Percentiles rank a stretch among this genome's conserved stretches.
Evolutionary conservation across 768 basidiomycete species (phyloP).

Genomic region (Mycena haematopus): DNA sequence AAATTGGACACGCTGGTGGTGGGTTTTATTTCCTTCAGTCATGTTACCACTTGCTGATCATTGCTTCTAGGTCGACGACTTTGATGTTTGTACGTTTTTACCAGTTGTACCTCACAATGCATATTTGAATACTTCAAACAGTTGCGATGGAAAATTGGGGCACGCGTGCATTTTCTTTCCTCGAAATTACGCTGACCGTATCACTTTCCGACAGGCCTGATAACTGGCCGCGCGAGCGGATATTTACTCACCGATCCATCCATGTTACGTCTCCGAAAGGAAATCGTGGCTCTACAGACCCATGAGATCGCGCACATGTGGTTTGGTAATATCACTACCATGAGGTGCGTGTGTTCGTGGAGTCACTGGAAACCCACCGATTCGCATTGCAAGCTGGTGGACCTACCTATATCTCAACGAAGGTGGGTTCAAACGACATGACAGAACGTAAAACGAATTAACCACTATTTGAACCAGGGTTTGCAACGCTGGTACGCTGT

Average conservation of each 20-base stretch:
- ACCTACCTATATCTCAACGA: constrained; percentile 64
- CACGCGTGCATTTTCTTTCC: neutral
- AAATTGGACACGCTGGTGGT: constrained; percentile 78
- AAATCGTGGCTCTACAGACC: constrained; percentile 65
- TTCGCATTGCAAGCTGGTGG: constrained; percentile 44
- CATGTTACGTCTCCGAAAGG: constrained; percentile 59
- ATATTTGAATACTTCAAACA: neutral
- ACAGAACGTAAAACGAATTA: neutral
- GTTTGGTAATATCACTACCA: constrained; percentile 77
- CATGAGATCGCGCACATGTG: constrained; percentile 73
- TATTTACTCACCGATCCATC: constrained; percentile 64
- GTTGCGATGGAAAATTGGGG: constrained; percentile 26
- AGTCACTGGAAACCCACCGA: neutral
- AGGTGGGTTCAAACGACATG: constrained; percentile 38
- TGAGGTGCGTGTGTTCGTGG: constrained; percentile 48
- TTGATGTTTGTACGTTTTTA: constrained; percentile 17
- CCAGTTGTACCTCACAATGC: neutral
- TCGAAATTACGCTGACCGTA: neutral
- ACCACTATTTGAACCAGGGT: constrained; percentile 16
- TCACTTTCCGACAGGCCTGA: constrained; percentile 52
- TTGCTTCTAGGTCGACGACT: constrained; percentile 13
- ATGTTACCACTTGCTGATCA: neutral
- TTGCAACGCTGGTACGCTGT: constrained; percentile 30
- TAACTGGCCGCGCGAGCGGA: constrained; percentile 72
- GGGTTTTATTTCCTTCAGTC: constrained; percentile 18